Conservation (phyloP, 495 filamentous ascomycete species). For the Penicillium subrubescens region DNA sequence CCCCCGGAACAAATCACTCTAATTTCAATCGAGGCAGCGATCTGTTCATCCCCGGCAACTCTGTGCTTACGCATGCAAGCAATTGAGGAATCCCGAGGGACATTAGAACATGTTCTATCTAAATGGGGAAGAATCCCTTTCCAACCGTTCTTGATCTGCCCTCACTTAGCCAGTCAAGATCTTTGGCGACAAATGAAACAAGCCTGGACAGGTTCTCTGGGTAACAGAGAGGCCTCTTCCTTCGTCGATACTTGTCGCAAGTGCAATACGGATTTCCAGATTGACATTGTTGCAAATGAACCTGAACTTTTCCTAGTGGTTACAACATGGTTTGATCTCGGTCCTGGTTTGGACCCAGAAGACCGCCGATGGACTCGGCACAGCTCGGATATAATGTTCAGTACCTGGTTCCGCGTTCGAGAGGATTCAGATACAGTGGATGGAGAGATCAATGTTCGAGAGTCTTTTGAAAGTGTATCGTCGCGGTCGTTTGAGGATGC, state of each 20-base stretch:
- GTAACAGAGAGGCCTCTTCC: not conserved
- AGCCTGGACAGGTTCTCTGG: not conserved
- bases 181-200: not conserved
- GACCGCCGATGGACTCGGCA: not conserved
- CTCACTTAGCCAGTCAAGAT: not conserved
- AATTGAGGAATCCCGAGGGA: not conserved
- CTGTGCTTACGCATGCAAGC: not conserved
- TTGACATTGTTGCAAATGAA: not conserved
- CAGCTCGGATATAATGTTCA: not conserved
- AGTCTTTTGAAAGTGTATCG: not conserved
- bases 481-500: not conserved
- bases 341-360: not conserved
- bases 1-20: not conserved
- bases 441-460: not conserved
- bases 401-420: not conserved
- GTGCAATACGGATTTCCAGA: not conserved
- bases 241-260: not conserved
- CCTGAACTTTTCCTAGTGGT: not conserved
- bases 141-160: not conserved
- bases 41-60: not conserved
- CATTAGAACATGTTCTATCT: not conserved
- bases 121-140: not conserved
- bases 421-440: not conserved
- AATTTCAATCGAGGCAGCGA: not conserved
- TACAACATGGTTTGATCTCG: not conserved